phyloP scores from a whole-genome alignment of 2,329 filamentous ascomycete genomes.

The Fusarium mexicanum region DNA sequence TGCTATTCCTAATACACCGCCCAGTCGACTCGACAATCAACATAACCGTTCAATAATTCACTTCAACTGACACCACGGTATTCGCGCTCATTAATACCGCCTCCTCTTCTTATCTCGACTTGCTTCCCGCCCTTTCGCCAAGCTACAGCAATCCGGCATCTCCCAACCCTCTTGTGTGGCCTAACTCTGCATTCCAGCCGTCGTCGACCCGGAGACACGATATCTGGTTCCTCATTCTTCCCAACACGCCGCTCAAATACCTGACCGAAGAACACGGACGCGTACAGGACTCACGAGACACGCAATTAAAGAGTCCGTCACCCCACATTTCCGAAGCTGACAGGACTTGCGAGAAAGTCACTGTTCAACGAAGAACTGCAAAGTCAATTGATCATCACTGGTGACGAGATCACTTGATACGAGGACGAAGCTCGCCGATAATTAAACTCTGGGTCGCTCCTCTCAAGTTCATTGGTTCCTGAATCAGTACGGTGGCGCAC shows the following conservation, averaged over 20 bases:
- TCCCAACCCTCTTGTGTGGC: constrained; percentile 19
- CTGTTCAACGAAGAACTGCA: constrained; percentile 4
- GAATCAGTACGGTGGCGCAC: constrained; percentile 39
- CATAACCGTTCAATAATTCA: constrained; percentile 23
- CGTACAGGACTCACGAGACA: constrained; percentile 10
- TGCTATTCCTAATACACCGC: constrained; percentile 32
- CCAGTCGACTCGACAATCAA: constrained; percentile 28
- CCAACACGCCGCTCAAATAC: constrained; percentile 1
- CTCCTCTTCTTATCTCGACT: constrained; percentile 23
- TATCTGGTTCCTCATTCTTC: constrained; percentile 27
- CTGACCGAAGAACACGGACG: not conserved
- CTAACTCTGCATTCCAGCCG: constrained; percentile 36
- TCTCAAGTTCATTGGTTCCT: constrained; percentile 33
- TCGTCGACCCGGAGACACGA: constrained; percentile 36
- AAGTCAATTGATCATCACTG: constrained; percentile 8
- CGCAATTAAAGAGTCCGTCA: constrained; percentile 17
- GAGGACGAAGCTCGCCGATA: constrained; percentile 28
- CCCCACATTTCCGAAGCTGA: constrained; percentile 10
- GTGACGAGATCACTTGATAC: constrained; percentile 29
- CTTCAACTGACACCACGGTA: constrained; percentile 24
- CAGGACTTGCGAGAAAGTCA: constrained; percentile 1
- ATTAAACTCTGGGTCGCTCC: constrained; percentile 33
- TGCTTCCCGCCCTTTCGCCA: constrained; percentile 5
- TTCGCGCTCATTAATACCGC: constrained; percentile 34
- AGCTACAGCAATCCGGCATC: constrained; percentile 17